phyloP scores from a whole-genome alignment of 164 flowering plant species.

The Magnolia sinica region DNA sequence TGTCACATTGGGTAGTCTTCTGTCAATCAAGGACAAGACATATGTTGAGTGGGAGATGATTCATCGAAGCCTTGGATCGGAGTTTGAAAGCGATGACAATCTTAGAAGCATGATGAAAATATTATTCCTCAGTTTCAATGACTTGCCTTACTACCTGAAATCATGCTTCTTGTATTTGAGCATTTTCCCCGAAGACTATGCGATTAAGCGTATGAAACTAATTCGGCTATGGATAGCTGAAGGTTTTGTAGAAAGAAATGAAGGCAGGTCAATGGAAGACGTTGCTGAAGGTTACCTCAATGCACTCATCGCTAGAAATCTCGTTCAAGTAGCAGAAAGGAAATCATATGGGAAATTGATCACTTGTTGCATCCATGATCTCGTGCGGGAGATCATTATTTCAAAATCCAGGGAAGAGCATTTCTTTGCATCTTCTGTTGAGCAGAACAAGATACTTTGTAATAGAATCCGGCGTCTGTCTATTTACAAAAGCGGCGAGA shows the following conservation, averaged over 20 bases:
- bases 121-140: conserved; percentile 14
- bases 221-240: conserved; percentile 18
- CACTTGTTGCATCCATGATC: conserved; percentile 13
- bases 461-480: conserved; percentile 24
- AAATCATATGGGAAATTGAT: conserved; percentile 7
- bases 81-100: conserved; percentile 5
- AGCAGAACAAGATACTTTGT: neutral
- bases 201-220: conserved; percentile 1
- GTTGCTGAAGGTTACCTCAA: conserved; percentile 14
- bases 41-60: conserved; percentile 14
- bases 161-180: conserved; percentile 20
- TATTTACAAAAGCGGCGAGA: conserved; percentile 14
- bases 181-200: conserved; percentile 12
- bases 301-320: neutral
- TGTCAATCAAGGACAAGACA: conserved; percentile 10
- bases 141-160: conserved; percentile 16
- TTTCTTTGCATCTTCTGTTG: neutral
- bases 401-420: conserved; percentile 5
- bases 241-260: conserved; percentile 4
- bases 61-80: conserved; percentile 6
- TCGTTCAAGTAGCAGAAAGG: conserved; percentile 8
- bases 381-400: conserved; percentile 9
- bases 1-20: conserved; percentile 17
- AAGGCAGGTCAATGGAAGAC: conserved; percentile 9
- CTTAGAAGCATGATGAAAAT: neutral